These are phyloP conservation scores for Xylariaceae sp. DNA, from an alignment of 2,329 filamentous ascomycete species.

Conservation along the genomic window DNA sequence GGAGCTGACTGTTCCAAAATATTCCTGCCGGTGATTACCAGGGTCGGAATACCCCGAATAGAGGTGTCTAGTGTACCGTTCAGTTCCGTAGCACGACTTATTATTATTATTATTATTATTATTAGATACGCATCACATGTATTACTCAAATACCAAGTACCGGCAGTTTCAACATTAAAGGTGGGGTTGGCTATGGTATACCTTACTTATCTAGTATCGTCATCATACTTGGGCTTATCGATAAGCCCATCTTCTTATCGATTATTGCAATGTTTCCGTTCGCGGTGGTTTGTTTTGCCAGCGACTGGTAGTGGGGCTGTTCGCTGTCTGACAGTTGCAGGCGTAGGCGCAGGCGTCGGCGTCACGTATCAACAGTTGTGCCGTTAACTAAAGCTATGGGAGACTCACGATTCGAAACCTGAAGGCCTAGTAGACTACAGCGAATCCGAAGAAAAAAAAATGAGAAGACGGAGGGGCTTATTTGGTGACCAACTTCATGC, in stretches of 20 bases:
- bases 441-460: too few relatives aligned
- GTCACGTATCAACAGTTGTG: too few relatives aligned
- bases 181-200: neutral
- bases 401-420: too few relatives aligned
- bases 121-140: neutral
- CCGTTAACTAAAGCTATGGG: too few relatives aligned
- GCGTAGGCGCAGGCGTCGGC: too few relatives aligned
- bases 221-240: too few relatives aligned
- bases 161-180: neutral
- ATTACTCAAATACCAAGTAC: neutral
- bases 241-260: slow-evolving; percentile 10
- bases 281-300: neutral
- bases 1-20: slow-evolving; percentile 23
- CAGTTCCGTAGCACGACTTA: neutral
- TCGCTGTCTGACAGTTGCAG: neutral
- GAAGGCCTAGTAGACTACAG: too few relatives aligned
- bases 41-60: slow-evolving; percentile 26
- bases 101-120: too few relatives aligned
- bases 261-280: neutral
- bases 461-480: neutral
- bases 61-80: neutral
- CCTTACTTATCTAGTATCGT: too few relatives aligned
- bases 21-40: slow-evolving; percentile 22
- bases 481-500: neutral
- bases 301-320: neutral